Evolutionary conservation across 1,284 basidiomycete species (phyloP).

Genomic region (Athelia psychrophila): DNA sequence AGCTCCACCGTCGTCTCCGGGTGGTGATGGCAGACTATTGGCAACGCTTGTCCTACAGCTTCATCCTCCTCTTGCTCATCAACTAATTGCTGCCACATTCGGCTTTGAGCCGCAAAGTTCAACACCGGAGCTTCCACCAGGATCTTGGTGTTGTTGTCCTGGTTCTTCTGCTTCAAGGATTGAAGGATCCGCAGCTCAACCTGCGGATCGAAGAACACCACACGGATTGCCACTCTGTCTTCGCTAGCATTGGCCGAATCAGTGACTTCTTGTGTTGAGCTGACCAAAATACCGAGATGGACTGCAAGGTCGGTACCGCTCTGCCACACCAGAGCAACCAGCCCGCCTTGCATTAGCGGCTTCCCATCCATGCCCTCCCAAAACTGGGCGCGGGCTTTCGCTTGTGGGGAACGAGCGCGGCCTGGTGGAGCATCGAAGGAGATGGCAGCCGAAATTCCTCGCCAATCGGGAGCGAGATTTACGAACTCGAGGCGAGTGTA

Average conservation of each 20-base stretch:
- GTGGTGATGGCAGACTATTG: constrained; percentile 59
- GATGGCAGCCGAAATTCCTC: constrained; percentile 46
- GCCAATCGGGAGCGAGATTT: constrained; percentile 39
- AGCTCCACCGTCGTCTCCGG: constrained; percentile 36
- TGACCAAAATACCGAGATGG: constrained; percentile 47
- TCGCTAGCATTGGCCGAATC: constrained; percentile 32
- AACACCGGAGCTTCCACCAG: constrained; percentile 59
- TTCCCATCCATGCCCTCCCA: constrained; percentile 54
- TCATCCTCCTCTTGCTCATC: constrained; percentile 48
- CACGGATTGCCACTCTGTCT: constrained; percentile 33
- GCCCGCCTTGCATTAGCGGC: constrained; percentile 51
- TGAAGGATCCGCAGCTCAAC: constrained; percentile 44
- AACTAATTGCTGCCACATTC: constrained; percentile 61
- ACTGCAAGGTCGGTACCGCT: constrained; percentile 26
- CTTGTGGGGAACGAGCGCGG: constrained; percentile 36
- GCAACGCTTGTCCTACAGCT: constrained; percentile 50
- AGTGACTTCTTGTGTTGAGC: constrained; percentile 34
- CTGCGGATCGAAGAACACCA: constrained; percentile 51
- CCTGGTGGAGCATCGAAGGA: constrained; percentile 50
- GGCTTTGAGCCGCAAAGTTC: constrained; percentile 38
- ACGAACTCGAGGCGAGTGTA: constrained; percentile 47
- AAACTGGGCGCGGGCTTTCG: constrained; percentile 35
- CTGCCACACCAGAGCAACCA: constrained; percentile 53
- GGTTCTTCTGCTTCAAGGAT: constrained; percentile 22
- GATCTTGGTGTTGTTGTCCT: constrained; percentile 20